Evolutionary conservation across 2,329 filamentous ascomycete genomes (phyloP).

Genomic region (Byssochlamys sp.): DNA sequence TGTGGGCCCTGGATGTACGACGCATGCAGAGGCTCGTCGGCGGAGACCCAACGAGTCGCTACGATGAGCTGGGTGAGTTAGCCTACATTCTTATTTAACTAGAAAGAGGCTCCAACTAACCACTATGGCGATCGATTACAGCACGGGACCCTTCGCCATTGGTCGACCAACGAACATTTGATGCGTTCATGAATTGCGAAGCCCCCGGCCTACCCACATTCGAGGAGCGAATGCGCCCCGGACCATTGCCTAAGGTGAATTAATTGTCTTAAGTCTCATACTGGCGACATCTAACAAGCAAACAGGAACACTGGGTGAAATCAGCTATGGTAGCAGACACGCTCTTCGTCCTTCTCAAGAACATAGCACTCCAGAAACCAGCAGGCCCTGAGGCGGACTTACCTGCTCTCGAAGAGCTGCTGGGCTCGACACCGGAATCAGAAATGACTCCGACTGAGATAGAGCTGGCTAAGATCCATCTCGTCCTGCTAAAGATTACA

Average conservation of each 20-base stretch:
- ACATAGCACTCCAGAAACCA: slow-evolving; percentile 22
- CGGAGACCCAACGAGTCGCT: slow-evolving; percentile 24
- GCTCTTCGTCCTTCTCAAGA: slow-evolving; percentile 26
- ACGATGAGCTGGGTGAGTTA: slow-evolving; percentile 29
- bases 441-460: slow-evolving; percentile 29
- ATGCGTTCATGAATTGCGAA: slow-evolving; percentile 35
- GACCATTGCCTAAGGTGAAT: slow-evolving; percentile 30
- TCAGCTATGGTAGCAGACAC: slow-evolving; percentile 25
- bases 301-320: slow-evolving; percentile 27
- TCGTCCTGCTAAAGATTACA: slow-evolving; percentile 24
- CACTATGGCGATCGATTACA: slow-evolving; percentile 7
- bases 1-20: slow-evolving; percentile 35
- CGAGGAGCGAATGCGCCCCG: slow-evolving; percentile 29
- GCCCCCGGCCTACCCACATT: slow-evolving; percentile 22
- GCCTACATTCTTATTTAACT: background rate
- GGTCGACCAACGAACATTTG: slow-evolving; percentile 28
- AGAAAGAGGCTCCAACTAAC: background rate
- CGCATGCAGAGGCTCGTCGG: slow-evolving; percentile 32
- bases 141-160: slow-evolving; percentile 20
- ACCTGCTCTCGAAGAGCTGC: slow-evolving; percentile 17
- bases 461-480: slow-evolving; percentile 24
- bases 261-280: background rate
- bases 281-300: slow-evolving; percentile 11
- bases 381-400: slow-evolving; percentile 17
- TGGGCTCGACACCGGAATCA: slow-evolving; percentile 13